These are phyloP conservation scores for Thuidium tamariscinum DNA, from an alignment of 225 moss, liverwort and hornwort genomes.

Conservation along the genomic window DNA sequence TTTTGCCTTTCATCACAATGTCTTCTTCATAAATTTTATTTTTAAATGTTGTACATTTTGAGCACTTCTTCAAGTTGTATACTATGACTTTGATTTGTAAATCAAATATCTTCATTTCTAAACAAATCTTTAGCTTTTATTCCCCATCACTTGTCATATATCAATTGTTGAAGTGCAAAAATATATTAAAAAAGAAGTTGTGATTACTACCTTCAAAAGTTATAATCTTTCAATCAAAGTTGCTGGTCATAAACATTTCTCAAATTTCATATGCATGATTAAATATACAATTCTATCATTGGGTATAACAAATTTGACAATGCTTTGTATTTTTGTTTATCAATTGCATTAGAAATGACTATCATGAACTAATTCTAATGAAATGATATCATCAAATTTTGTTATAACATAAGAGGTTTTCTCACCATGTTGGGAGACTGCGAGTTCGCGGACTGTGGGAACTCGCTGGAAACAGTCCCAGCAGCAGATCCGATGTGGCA, in stretches of 20 bases:
- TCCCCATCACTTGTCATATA: rapidly evolving
- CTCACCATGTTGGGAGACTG: too few species aligned
- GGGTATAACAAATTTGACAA: background rate
- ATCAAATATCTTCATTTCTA: background rate
- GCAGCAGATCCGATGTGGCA: too few species aligned
- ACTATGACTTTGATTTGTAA: background rate
- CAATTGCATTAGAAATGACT: rapidly evolving
- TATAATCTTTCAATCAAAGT: too few species aligned
- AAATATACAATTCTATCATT: background rate
- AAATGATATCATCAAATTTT: background rate
- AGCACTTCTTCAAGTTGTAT: background rate
- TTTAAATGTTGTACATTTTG: background rate
- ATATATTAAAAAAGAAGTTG: background rate
- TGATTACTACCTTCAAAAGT: background rate
- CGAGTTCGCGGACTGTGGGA: too few species aligned
- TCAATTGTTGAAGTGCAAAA: background rate
- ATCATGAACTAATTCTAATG: background rate
- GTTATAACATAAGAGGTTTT: too few species aligned
- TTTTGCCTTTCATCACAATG: background rate
- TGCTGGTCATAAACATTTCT: too few species aligned
- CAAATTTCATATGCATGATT: rapidly evolving
- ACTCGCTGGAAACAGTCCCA: too few species aligned
- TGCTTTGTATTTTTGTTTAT: too few species aligned
- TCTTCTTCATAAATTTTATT: background rate
- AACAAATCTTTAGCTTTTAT: rapidly evolving